These are phyloP conservation scores for Candida incommunis DNA, from an alignment of 805 yeast genomes.

Conservation along the genomic window DNA sequence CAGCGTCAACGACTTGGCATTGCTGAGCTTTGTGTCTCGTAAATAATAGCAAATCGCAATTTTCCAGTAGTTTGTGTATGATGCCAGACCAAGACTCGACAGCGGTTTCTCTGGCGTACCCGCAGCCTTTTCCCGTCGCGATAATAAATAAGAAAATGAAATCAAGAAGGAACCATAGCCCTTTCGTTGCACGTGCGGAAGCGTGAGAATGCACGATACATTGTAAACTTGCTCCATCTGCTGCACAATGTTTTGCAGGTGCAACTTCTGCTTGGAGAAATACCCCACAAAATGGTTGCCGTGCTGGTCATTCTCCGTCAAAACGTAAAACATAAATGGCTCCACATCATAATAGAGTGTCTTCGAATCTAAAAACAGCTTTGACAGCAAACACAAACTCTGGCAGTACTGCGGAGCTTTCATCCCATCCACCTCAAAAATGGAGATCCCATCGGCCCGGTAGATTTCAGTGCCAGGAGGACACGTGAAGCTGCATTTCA, in stretches of 20 bases:
- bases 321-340: constrained; percentile 79
- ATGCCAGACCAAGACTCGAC: constrained; percentile 68
- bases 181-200: constrained; percentile 74
- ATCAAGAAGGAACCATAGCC: constrained; percentile 86
- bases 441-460: constrained; percentile 50
- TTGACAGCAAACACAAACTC: constrained; percentile 78
- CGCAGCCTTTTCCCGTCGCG: constrained; percentile 56
- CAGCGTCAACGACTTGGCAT: constrained; percentile 29
- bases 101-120: constrained; percentile 97
- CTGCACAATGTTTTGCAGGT: constrained; percentile 2
- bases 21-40: constrained; percentile 6
- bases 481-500: constrained; percentile 54
- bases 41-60: constrained; percentile 42
- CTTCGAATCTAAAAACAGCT: constrained; percentile 78
- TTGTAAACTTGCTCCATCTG: constrained; percentile 38
- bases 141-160: constrained; percentile 73
- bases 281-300: constrained; percentile 81
- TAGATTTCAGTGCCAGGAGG: constrained; percentile 94
- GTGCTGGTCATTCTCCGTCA: constrained; percentile 48
- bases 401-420: constrained; percentile 74
- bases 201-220: constrained; percentile 78
- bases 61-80: constrained; percentile 84
- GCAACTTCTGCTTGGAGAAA: constrained; percentile 67
- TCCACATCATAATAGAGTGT: constrained; percentile 91
- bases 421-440: constrained; percentile 90